Evolutionary conservation across 495 filamentous ascomycete species (phyloP).

Genomic region (Schizothecium vesticola): DNA sequence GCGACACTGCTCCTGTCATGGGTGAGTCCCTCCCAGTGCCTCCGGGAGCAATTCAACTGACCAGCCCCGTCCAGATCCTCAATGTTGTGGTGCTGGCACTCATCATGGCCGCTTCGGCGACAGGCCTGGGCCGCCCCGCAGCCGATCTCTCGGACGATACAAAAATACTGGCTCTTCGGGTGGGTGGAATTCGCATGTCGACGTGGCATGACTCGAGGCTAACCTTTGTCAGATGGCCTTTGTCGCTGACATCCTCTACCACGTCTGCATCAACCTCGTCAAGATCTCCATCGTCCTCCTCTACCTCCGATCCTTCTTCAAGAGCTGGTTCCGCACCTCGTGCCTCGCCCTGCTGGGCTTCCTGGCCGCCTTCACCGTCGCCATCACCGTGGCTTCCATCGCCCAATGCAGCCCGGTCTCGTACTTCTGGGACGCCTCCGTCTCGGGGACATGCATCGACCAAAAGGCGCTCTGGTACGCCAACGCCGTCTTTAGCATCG

Average conservation of each 20-base stretch:
- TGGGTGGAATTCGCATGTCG: not conserved
- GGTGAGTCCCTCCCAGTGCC: not conserved
- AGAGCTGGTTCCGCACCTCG: constrained; percentile 24
- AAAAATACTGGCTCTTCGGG: not conserved
- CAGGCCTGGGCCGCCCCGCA: not conserved
- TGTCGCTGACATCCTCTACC: constrained; percentile 21
- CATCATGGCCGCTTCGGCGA: not conserved
- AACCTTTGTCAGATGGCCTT: not conserved
- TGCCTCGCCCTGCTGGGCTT: constrained; percentile 20
- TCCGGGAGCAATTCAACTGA: not conserved
- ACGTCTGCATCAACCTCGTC: constrained; percentile 27
- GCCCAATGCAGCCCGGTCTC: constrained; percentile 33
- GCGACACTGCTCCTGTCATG: not conserved
- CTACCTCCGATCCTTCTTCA: constrained; percentile 31
- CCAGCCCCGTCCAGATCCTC: not conserved
- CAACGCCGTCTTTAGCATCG: constrained; percentile 51
- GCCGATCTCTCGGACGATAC: not conserved
- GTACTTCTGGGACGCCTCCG: constrained; percentile 45
- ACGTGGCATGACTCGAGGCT: not conserved
- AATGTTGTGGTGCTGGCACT: constrained; percentile 1
- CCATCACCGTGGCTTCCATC: constrained; percentile 30
- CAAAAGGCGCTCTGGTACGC: constrained; percentile 41
- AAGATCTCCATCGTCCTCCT: constrained; percentile 33
- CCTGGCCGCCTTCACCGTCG: constrained; percentile 24
- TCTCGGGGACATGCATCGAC: constrained; percentile 49